These are phyloP conservation scores for Tremellales sp. DNA, from an alignment of 1,284 basidiomycete species.

Conservation along the genomic window DNA sequence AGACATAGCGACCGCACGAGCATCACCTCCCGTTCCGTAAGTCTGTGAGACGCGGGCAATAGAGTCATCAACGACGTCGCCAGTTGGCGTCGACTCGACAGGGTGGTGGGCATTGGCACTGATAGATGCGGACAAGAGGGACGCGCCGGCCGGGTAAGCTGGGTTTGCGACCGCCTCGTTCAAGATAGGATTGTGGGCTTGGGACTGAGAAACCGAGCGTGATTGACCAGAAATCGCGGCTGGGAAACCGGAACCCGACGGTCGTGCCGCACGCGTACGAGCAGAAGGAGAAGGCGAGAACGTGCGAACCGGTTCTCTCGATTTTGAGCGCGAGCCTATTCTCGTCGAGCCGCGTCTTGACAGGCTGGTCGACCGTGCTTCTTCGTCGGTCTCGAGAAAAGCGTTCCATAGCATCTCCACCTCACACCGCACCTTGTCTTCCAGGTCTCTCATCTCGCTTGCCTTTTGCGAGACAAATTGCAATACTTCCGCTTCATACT, in stretches of 20 bases:
- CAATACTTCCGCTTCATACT: constrained; percentile 37
- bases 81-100: too few species aligned
- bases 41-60: too few species aligned
- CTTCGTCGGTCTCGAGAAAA: constrained; percentile 22
- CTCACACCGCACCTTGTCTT: constrained; percentile 40
- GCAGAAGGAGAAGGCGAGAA: constrained; percentile 1
- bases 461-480: constrained; percentile 31
- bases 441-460: constrained; percentile 31
- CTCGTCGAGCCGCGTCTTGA: constrained; percentile 5
- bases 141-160: background rate
- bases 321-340: constrained; percentile 3
- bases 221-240: too few species aligned
- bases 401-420: constrained; percentile 44
- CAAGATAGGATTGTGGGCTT: constrained; percentile 12
- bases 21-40: too few species aligned
- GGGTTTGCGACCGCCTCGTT: constrained; percentile 8
- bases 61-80: too few species aligned
- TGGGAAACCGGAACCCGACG: too few species aligned
- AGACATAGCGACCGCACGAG: constrained; percentile 42
- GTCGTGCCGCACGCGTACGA: too few species aligned
- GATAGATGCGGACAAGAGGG: constrained; percentile 1
- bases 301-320: background rate
- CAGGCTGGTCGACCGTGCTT: constrained; percentile 9
- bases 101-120: too few species aligned
- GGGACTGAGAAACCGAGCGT: too few species aligned